Evolutionary conservation across 495 filamentous ascomycete species (phyloP).

Genomic region (Penicillium verhagenii): DNA sequence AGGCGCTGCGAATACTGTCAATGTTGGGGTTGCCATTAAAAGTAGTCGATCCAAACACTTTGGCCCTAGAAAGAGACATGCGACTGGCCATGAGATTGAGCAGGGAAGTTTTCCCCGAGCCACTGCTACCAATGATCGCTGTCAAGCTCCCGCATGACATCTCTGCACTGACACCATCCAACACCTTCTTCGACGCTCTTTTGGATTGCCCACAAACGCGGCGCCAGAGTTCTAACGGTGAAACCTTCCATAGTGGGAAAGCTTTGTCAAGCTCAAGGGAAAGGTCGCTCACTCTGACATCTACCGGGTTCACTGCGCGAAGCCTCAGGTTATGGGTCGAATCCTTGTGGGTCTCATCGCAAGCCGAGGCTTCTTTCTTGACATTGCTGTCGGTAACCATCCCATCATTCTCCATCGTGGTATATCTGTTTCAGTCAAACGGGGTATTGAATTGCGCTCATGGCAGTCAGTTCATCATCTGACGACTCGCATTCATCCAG

Average conservation of each 20-base stretch:
- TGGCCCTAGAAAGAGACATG: constrained; percentile 53
- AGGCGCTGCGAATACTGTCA: constrained; percentile 57
- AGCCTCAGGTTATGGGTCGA: constrained; percentile 48
- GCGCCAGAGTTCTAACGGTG: constrained; percentile 23
- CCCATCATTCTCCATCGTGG: constrained; percentile 20
- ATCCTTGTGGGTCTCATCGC: constrained; percentile 11
- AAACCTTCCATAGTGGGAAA: constrained; percentile 38
- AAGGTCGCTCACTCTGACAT: constrained; percentile 55
- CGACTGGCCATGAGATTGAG: constrained; percentile 68
- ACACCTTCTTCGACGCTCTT: constrained; percentile 35
- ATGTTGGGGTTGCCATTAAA: constrained; percentile 58
- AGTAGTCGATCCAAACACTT: constrained; percentile 50
- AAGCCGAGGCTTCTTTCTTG: constrained; percentile 11
- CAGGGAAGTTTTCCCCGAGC: constrained; percentile 71
- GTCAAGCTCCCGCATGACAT: constrained; percentile 64
- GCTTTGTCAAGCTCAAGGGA: constrained; percentile 54
- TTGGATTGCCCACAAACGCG: constrained; percentile 19
- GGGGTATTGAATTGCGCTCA: not conserved
- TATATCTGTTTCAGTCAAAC: no score
- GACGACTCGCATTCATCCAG: no score
- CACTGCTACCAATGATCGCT: constrained; percentile 71
- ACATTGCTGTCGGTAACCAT: constrained; percentile 11
- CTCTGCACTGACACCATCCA: constrained; percentile 52
- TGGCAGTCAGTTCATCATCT: not conserved
- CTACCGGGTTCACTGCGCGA: constrained; percentile 58